Conservation (phyloP, 148 eudicot genomes). For the Polygonum maritimum region DNA sequence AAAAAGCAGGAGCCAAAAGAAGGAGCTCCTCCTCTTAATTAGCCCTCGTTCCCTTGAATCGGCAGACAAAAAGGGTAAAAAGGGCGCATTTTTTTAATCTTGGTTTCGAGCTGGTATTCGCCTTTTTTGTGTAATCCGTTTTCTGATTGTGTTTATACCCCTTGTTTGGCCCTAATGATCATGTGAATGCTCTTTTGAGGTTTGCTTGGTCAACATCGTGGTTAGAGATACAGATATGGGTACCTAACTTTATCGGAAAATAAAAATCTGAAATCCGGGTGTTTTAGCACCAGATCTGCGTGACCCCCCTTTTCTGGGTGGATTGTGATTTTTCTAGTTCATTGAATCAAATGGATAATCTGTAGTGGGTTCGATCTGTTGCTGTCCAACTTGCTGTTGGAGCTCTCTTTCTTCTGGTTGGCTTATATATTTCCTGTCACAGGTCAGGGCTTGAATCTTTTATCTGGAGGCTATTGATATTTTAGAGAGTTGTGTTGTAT, state of each 20-base stretch:
- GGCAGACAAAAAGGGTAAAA: slow-evolving; percentile 10
- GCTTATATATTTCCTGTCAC: neutral
- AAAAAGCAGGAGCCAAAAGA: neutral
- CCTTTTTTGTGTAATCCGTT: slow-evolving; percentile 5
- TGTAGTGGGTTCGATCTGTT: slow-evolving; percentile 2
- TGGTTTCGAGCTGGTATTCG: neutral
- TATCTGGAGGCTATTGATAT: too few species aligned
- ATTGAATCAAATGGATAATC: neutral
- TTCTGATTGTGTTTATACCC: slow-evolving; percentile 8
- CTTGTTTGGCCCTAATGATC: neutral
- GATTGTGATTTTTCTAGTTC: too few species aligned
- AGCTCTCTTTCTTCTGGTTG: neutral
- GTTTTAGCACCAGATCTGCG: slow-evolving; percentile 13
- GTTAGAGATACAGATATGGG: neutral
- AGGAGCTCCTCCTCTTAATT: neutral
- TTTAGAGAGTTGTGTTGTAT: neutral
- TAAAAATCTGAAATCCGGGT: neutral
- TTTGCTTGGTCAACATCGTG: neutral
- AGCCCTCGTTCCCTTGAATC: neutral
- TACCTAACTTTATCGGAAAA: slow-evolving; percentile 12
- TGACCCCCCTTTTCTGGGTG: slow-evolving; percentile 13
- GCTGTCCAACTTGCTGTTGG: neutral
- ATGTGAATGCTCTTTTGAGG: slow-evolving; percentile 3
- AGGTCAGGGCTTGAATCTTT: neutral
- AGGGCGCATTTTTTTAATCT: slow-evolving; percentile 3